Evolutionary conservation across 1,139 yeast genomes (phyloP), one percentile per base, ranked within the genome.

Genomic region (Pneumocystis wakefieldiae): DNA sequence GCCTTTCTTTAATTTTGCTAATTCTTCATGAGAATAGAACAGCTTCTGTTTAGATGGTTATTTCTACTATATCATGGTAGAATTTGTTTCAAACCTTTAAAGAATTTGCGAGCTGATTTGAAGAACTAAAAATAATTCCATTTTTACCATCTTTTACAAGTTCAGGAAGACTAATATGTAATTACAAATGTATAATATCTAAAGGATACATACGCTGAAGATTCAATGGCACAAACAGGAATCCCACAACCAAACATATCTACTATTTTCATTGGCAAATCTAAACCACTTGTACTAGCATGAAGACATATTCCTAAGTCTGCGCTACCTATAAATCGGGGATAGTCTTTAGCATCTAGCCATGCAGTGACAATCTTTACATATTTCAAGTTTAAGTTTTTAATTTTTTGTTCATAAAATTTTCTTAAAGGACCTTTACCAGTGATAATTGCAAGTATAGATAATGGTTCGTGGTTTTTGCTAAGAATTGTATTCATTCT

Each of bases 201-300:
- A 59, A 17, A 86, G 73, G 69, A 86, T 92, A 10, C 76, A 76
- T 29, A 87, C 79, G 96, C 94, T 0, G 86, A 84, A 72, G 87
- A 92, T 57, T 79, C 76, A 64, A 91, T 76, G 0, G 96, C 83
- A 2, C 91, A 77, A 0, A 90, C 97, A 0, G 98, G 99, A 7
- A 92, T 77, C 0, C 98, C 98, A 67, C 95, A 88, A 0, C 98
- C 98, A 77, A 91, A 91, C 81, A 92, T 85, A 71, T 92, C 99
- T 8, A 92, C 86, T 57, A 92, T 87, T 73, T 94, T 94, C 99
- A 94, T 94, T 0, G 99, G 99, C 65, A 94, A 77, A 71, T 94
- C 99, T 66, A 88, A 79, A 0, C 99, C 98, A 63, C 95, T 86
- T 53, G 95, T 87, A 0, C 97, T 90, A 3, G 86, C 82, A 73